Base-by-base conservation (phyloP, 1,139 yeast species). In the Nakaseomyces sp. region DNA sequence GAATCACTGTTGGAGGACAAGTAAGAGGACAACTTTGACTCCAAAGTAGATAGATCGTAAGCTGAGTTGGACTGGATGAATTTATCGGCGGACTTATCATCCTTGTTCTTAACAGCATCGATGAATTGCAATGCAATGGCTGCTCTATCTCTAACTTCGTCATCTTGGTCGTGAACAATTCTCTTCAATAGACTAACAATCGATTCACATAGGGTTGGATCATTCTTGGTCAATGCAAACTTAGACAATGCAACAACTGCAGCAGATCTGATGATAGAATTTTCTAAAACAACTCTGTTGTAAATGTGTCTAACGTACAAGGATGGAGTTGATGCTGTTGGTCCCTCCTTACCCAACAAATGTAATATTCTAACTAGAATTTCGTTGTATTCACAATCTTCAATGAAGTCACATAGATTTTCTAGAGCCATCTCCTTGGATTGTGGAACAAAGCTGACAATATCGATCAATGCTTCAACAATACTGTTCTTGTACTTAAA, bases 71-170 rank as follows among this genome's bases (percentile, higher is more conserved):
- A 84, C 47, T 81, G 76, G 52, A 87, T 73, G 52, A 82, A 76
- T 40, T 66, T 64, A 37, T 63, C 58, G 31, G 76, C 71, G 32
- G 56, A 57, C 37, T 72, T 66, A 44, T 74, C 44, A 3, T 37
- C 22, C 13, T 37, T 75, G 43, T 72, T 68, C 35, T 71, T 72
- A 13, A 60, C 49, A 4, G 69, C 56, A 36, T 70, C 72, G 47
- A 87, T 75, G 50, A 89, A 76, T 52, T 77, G 75, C 60, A 89
- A 71, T 3, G 95, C 81, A 52, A 91, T 72, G 2, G 95, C 87
- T 7, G 98, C 96, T 62, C 99, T 81, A 64, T 91, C 99, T 70
- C 99, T 86, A 32, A 93, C 98, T 67, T 91, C 99, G 65, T 91
- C 98, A 62, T 91, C 96, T 40, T 73, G 77, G 66, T 91, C 99